Conservation (phyloP, 148 eudicot species). For the Fagopyrum esculentum region DNA sequence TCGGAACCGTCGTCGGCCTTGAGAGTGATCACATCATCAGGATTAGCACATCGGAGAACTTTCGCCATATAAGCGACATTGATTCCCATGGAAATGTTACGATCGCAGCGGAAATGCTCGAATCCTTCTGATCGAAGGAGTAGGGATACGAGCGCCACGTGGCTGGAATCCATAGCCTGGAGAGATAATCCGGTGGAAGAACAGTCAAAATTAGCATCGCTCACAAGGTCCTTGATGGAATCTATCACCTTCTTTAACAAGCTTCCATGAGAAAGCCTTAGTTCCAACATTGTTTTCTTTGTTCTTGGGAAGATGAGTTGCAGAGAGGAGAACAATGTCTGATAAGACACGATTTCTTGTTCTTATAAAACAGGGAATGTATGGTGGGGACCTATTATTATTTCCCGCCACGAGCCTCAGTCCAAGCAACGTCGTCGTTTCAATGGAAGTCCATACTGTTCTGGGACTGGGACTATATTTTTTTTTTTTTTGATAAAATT, state of each 20-base stretch:
- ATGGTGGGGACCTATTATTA: not conserved
- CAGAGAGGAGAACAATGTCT: not conserved
- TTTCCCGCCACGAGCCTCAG: not conserved
- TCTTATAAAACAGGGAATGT: not conserved
- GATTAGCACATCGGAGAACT: conserved; percentile 48
- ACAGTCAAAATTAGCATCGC: conserved; percentile 65
- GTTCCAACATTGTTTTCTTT: conserved; percentile 38
- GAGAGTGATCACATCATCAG: conserved; percentile 55
- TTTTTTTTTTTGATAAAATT: too few species aligned
- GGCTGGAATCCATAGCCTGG: conserved; percentile 77
- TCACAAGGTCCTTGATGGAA: conserved; percentile 57
- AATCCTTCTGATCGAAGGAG: conserved; percentile 62
- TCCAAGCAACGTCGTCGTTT: not conserved
- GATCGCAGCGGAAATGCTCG: conserved; percentile 67
- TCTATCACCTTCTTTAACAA: conserved; percentile 53
- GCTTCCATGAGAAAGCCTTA: conserved; percentile 47
- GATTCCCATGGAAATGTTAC: conserved; percentile 57
- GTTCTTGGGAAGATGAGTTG: not conserved
- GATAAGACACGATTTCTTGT: not conserved
- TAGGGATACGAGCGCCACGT: conserved; percentile 58
- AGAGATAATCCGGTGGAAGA: conserved; percentile 54
- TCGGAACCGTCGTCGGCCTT: conserved; percentile 62
- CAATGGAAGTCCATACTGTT: not conserved
- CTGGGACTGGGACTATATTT: too few species aligned
- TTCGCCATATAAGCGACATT: conserved; percentile 46